Conservation (phyloP, 768 basidiomycete genomes). For the Lentinula lateritia region DNA sequence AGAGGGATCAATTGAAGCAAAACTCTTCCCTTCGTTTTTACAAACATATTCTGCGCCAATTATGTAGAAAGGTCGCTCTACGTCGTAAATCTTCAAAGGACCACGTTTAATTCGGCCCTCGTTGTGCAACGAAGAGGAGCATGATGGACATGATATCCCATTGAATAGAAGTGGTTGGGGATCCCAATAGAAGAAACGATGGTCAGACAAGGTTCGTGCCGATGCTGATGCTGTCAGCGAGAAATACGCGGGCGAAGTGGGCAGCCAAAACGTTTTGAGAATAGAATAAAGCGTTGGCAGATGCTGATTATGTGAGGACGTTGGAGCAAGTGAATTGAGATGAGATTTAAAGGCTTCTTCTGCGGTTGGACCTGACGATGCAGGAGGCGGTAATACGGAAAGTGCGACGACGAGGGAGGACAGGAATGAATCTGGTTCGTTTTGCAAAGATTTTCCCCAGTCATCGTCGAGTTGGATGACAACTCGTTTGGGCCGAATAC, state of each 20-base stretch:
- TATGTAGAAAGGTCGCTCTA: slow-evolving; percentile 76
- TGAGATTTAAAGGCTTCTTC: slow-evolving; percentile 80
- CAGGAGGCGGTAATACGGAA: slow-evolving; percentile 52
- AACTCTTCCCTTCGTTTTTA: slow-evolving; percentile 59
- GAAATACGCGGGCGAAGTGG: slow-evolving; percentile 72
- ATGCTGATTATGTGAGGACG: slow-evolving; percentile 37
- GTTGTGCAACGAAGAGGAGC: slow-evolving; percentile 54
- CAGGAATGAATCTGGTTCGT: slow-evolving; percentile 53
- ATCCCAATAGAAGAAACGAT: slow-evolving; percentile 85
- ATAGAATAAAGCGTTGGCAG: slow-evolving; percentile 73
- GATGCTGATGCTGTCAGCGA: slow-evolving; percentile 70
- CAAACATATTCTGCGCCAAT: slow-evolving; percentile 83
- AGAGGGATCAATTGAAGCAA: slow-evolving; percentile 66
- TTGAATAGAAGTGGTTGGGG: slow-evolving; percentile 80
- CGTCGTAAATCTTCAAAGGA: slow-evolving; percentile 75
- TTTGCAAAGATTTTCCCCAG: slow-evolving; percentile 57
- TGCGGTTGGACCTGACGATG: slow-evolving; percentile 54
- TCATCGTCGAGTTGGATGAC: slow-evolving; percentile 40
- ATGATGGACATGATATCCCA: slow-evolving; percentile 70
- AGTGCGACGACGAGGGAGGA: slow-evolving; percentile 51
- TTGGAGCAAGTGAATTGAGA: slow-evolving; percentile 56
- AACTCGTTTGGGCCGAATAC: slow-evolving; percentile 19
- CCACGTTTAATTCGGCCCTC: slow-evolving; percentile 69
- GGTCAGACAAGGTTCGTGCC: slow-evolving; percentile 64
- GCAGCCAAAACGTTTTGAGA: slow-evolving; percentile 81